Conservation (phyloP, 2,329 filamentous ascomycete genomes). For the Stromatinia cepivora region DNA sequence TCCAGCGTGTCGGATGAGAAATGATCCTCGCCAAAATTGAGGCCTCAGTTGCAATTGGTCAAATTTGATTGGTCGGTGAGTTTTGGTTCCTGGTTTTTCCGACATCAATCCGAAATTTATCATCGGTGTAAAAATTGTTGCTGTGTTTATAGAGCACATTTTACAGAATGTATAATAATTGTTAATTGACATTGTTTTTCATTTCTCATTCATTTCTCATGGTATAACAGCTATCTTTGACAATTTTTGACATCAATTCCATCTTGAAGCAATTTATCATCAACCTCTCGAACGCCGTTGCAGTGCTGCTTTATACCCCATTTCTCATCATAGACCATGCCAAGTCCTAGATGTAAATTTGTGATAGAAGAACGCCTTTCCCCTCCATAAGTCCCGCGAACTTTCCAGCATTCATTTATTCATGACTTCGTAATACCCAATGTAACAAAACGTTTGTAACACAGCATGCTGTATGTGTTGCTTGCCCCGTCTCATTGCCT, state of each 20-base stretch:
- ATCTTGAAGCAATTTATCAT: conserved; percentile 16
- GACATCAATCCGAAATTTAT: conserved; percentile 21
- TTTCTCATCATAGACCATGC: conserved; percentile 17
- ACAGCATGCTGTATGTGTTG: conserved; percentile 17
- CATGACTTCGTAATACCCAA: conserved; percentile 24
- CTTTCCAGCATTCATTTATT: conserved; percentile 22
- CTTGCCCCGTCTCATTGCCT: conserved; percentile 32
- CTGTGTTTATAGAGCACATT: background rate
- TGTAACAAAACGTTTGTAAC: conserved; percentile 19
- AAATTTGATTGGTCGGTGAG: conserved; percentile 35
- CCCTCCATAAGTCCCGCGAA: conserved; percentile 8
- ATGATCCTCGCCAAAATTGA: conserved; percentile 24
- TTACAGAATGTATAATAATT: background rate
- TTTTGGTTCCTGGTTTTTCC: conserved; percentile 25
- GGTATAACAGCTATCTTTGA: background rate
- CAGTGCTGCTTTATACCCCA: conserved; percentile 20
- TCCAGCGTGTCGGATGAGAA: conserved; percentile 25
- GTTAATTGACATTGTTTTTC: too few species aligned
- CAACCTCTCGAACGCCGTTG: conserved; percentile 20
- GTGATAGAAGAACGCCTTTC: conserved; percentile 22
- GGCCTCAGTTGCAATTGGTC: conserved; percentile 29
- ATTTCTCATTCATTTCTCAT: background rate
- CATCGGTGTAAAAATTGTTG: conserved; percentile 1
- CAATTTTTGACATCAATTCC: conserved; percentile 8
- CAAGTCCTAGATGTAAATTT: conserved; percentile 19